A percentile compares a stretch with the other conserved stretches of the same genome.
Conservation (phyloP, 352 stramenopile genomes). For the Phytophthora capsici region DNA sequence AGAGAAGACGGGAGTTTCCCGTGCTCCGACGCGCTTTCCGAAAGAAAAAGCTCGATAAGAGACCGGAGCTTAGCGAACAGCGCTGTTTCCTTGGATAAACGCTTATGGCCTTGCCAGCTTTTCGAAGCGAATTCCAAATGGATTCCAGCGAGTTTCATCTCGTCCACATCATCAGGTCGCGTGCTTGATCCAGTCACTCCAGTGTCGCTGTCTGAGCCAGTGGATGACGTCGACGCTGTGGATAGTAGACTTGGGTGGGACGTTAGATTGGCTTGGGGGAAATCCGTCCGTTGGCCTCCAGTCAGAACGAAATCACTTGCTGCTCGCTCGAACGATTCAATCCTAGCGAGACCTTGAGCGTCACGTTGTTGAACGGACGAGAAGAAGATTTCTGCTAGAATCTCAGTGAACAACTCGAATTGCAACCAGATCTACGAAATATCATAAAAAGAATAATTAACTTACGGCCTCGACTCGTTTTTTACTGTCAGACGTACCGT, state of each 20-base stretch:
- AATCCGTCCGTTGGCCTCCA: slow-evolving; percentile 19
- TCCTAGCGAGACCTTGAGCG: slow-evolving; percentile 20
- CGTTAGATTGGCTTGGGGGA: slow-evolving; percentile 12
- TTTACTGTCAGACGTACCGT: slow-evolving; percentile 38
- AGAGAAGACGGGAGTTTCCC: slow-evolving; percentile 21
- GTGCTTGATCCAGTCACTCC: not conserved
- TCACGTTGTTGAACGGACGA: slow-evolving; percentile 53
- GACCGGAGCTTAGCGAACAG: slow-evolving; percentile 61
- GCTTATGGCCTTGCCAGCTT: slow-evolving; percentile 73
- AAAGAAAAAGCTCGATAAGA: slow-evolving; percentile 57
- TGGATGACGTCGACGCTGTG: slow-evolving; percentile 37
- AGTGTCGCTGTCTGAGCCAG: slow-evolving; percentile 1
- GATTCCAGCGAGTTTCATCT: slow-evolving; percentile 61
- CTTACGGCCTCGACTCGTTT: not conserved
- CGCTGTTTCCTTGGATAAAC: slow-evolving; percentile 57
- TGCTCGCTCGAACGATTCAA: slow-evolving; percentile 38
- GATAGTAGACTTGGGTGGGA: slow-evolving; percentile 28
- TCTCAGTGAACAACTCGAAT: slow-evolving; percentile 75
- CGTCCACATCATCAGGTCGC: slow-evolving; percentile 50
- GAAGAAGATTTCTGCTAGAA: slow-evolving; percentile 75
- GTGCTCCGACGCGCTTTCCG: slow-evolving; percentile 37
- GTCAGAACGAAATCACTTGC: slow-evolving; percentile 40
- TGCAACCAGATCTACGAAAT: slow-evolving; percentile 74
- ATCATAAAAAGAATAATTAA: too few species aligned
- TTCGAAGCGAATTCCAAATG: slow-evolving; percentile 73